Conservation (phyloP, 1,284 basidiomycete genomes). For the Retiboletus flavoniger region DNA sequence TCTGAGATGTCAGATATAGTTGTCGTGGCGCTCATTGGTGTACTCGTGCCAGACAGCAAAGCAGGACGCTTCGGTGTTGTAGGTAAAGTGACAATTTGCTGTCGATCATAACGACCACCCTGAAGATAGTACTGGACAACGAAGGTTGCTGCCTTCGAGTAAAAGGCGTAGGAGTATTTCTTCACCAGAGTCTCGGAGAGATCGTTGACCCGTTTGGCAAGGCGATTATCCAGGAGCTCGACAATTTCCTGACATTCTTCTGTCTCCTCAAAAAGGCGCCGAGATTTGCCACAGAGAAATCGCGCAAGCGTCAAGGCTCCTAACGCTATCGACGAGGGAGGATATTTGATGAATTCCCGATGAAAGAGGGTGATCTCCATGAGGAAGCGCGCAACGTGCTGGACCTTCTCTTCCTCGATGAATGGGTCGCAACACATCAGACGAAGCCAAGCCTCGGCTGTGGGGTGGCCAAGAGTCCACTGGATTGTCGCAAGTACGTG, state of each 20-base stretch:
- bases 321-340: constrained; percentile 83
- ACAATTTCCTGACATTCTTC: constrained; percentile 77
- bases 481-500: constrained; percentile 96
- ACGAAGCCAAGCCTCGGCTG: constrained; percentile 96
- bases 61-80: constrained; percentile 65
- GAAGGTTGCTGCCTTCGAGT: constrained; percentile 89
- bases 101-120: constrained; percentile 65
- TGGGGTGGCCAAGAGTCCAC: constrained; percentile 97
- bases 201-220: constrained; percentile 83
- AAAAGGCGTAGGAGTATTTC: constrained; percentile 96
- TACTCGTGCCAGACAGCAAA: constrained; percentile 53
- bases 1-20: constrained; percentile 73
- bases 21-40: constrained; percentile 71
- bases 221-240: constrained; percentile 79
- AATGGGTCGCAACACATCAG: constrained; percentile 69
- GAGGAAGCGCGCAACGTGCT: constrained; percentile 93
- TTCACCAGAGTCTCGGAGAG: constrained; percentile 93
- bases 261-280: constrained; percentile 77
- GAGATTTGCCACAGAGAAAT: constrained; percentile 77
- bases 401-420: constrained; percentile 84
- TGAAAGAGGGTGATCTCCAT: constrained; percentile 99
- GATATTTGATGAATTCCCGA: constrained; percentile 87
- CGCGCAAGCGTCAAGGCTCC: constrained; percentile 89
- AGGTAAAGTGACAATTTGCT: constrained; percentile 54
- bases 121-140: constrained; percentile 91